Percentiles rank a stretch among this genome's conserved stretches.
Conservation (phyloP, 352 stramenopile species). For the Phytophthora tentaculata region DNA sequence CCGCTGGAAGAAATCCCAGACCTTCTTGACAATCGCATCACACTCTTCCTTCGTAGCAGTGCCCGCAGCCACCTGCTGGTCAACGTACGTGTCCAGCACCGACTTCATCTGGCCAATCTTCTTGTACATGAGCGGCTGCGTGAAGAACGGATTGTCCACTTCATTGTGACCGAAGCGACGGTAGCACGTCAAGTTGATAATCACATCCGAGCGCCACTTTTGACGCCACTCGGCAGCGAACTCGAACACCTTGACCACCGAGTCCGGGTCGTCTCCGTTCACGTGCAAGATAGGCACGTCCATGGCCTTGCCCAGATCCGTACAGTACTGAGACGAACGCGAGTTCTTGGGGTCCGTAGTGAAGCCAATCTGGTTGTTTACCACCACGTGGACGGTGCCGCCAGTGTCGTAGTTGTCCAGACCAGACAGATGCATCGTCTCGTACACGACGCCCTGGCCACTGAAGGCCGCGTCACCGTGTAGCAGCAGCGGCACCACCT, state of each 20-base stretch:
- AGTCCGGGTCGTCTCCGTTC: constrained; percentile 97
- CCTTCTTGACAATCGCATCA: constrained; percentile 86
- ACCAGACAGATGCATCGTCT: constrained; percentile 96
- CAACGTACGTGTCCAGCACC: constrained; percentile 91
- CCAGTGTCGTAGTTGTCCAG: constrained; percentile 95
- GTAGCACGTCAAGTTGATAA: constrained; percentile 99
- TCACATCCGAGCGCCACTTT: constrained; percentile 91
- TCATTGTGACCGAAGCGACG: constrained; percentile 98
- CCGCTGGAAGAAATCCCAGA: constrained; percentile 90
- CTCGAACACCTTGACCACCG: constrained; percentile 91
- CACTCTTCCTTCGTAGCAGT: constrained; percentile 84
- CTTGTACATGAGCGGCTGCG: constrained; percentile 98
- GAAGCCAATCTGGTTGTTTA: constrained; percentile 98
- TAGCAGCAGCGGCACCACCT: constrained; percentile 94
- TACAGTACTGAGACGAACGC: constrained; percentile 95
- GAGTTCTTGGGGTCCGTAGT: constrained; percentile 97
- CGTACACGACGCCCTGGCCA: constrained; percentile 96
- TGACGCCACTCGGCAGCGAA: constrained; percentile 83
- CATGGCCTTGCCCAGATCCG: constrained; percentile 97
- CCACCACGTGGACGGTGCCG: constrained; percentile 98
- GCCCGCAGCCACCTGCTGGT: constrained; percentile 56
- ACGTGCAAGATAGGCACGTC: constrained; percentile 92
- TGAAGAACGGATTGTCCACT: constrained; percentile 98
- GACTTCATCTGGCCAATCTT: constrained; percentile 94
- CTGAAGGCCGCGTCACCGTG: constrained; percentile 98